These are phyloP conservation scores for Wickerhamomyces mucosus DNA, from an alignment of 805 yeast genomes.

Conservation along the genomic window DNA sequence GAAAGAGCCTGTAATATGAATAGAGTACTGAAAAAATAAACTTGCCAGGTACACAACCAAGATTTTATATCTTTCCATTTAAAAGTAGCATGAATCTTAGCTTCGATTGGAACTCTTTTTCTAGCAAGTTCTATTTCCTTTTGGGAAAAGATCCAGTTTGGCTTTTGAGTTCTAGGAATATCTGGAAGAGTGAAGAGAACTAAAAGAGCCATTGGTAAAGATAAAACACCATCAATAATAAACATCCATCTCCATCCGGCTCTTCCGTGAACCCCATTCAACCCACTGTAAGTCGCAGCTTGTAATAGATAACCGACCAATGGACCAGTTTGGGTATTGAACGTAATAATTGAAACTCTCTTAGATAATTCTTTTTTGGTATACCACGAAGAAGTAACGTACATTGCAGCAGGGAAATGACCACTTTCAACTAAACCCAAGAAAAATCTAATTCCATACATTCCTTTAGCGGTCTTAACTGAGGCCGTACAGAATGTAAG, in stretches of 20 bases:
- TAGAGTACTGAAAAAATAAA: no score
- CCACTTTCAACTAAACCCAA: slow-evolving; percentile 60
- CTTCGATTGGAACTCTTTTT: no score
- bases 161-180: slow-evolving; percentile 23
- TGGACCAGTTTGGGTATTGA: slow-evolving; percentile 44
- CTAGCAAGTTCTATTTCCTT: slow-evolving; percentile 33
- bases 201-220: slow-evolving; percentile 49
- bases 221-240: slow-evolving; percentile 46
- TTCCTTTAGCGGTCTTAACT: slow-evolving; percentile 37
- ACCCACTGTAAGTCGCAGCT: slow-evolving; percentile 28
- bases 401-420: slow-evolving; percentile 47
- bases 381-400: slow-evolving; percentile 52
- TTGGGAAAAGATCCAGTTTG: slow-evolving; percentile 24
- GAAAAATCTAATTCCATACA: slow-evolving; percentile 56
- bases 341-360: slow-evolving; percentile 58
- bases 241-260: slow-evolving; percentile 71
- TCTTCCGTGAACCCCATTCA: slow-evolving; percentile 30
- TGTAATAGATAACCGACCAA: slow-evolving; percentile 35
- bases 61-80: no score
- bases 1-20: no score
- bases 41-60: no score
- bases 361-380: slow-evolving; percentile 45
- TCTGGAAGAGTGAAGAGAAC: slow-evolving; percentile 65
- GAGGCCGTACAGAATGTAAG: slow-evolving; percentile 49
- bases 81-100: no score